phyloP scores from a whole-genome alignment of 129 eudicot genomes.

The Escallonia herrerae region DNA sequence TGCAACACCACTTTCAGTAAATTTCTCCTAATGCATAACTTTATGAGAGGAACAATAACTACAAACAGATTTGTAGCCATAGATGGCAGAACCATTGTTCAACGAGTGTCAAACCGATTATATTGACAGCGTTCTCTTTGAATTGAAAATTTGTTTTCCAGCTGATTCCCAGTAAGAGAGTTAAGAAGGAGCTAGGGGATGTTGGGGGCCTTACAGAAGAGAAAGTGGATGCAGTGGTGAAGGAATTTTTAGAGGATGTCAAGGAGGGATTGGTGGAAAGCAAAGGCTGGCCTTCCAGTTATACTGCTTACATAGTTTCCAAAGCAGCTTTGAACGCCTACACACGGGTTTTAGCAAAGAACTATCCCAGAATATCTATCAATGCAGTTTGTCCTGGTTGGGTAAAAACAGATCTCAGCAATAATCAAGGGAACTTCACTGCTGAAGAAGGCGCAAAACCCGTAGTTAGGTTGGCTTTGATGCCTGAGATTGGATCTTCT shows the following conservation, averaged over 20 bases:
- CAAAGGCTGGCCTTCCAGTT: slow-evolving; percentile 30
- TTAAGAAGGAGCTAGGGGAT: slow-evolving; percentile 19
- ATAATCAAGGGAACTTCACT: slow-evolving; percentile 18
- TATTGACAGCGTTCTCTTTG: background rate
- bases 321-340: slow-evolving; percentile 31
- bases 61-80: background rate
- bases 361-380: slow-evolving; percentile 10
- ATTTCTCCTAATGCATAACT: background rate
- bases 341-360: slow-evolving; percentile 27
- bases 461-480: slow-evolving; percentile 31
- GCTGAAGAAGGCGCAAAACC: slow-evolving; percentile 43
- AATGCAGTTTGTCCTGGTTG: slow-evolving; percentile 36
- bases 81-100: background rate
- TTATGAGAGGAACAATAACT: too few relatives aligned
- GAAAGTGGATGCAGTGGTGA: slow-evolving; percentile 20
- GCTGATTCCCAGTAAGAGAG: slow-evolving; percentile 23
- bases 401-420: slow-evolving; percentile 39
- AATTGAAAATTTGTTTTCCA: slow-evolving; percentile 1
- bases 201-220: slow-evolving; percentile 19
- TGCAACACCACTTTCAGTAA: too few relatives aligned
- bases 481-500: slow-evolving; percentile 29
- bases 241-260: slow-evolving; percentile 21
- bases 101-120: too few relatives aligned
- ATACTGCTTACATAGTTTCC: slow-evolving; percentile 26
- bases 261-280: slow-evolving; percentile 18